Evolutionary conservation across 1,139 yeast species (phyloP).

Genomic region (Fermentozyma sake): DNA sequence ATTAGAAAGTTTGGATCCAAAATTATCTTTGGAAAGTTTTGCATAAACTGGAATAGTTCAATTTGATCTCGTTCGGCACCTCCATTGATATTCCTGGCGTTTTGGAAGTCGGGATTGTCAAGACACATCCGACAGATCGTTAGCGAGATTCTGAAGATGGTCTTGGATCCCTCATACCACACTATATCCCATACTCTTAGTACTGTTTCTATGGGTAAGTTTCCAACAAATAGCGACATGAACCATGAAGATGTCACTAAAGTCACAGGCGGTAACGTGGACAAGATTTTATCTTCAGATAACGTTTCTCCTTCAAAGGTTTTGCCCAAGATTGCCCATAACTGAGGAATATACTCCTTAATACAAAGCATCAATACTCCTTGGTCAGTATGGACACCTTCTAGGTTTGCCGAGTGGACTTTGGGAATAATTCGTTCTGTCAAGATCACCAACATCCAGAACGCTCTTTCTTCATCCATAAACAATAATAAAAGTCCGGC

Average conservation of each 20-base stretch:
- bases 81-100: conserved; percentile 11
- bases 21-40: conserved; percentile 70
- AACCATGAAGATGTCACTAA: conserved; percentile 96
- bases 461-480: conserved; percentile 83
- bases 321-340: conserved; percentile 59
- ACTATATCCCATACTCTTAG: conserved; percentile 91
- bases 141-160: conserved; percentile 76
- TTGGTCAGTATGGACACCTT: conserved; percentile 93
- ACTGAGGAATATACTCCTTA: conserved; percentile 74
- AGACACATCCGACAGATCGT: conserved; percentile 80
- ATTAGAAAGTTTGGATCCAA: conserved; percentile 68
- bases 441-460: conserved; percentile 93
- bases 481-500: conserved; percentile 81
- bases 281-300: conserved; percentile 59
- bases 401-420: conserved; percentile 82
- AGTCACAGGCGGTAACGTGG: conserved; percentile 83
- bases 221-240: conserved; percentile 90
- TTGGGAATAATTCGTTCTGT: conserved; percentile 87
- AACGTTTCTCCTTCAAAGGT: conserved; percentile 39
- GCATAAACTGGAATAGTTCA: conserved; percentile 84
- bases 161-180: conserved; percentile 87
- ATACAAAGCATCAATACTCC: conserved; percentile 89
- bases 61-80: conserved; percentile 57
- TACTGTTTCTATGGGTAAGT: conserved; percentile 81
- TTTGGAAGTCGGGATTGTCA: conserved; percentile 46